Percentiles rank a stretch among this genome's conserved stretches.
These are phyloP conservation scores for Exophiala aquamarina DNA, from an alignment of 2,329 filamentous ascomycete genomes.

Conservation along the genomic window DNA sequence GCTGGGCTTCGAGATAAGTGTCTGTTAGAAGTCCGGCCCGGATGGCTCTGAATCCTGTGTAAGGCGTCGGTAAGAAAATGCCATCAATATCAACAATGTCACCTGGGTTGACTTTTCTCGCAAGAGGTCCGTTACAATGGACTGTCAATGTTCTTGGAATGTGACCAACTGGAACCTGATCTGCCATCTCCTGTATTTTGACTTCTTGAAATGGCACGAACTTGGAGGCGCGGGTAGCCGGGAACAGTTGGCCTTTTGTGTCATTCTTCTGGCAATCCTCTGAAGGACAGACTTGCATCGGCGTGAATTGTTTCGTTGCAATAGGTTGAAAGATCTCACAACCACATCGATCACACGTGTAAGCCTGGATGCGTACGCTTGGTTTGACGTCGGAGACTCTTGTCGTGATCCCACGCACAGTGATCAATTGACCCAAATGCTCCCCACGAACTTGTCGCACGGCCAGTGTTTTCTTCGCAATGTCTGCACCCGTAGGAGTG, in stretches of 20 bases:
- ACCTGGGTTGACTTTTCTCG: constrained; percentile 85
- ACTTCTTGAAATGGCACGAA: constrained; percentile 97
- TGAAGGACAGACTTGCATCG: constrained; percentile 82
- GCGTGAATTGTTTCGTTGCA: constrained; percentile 84
- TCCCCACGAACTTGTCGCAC: constrained; percentile 91
- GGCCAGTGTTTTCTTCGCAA: constrained; percentile 70
- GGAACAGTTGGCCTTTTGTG: constrained; percentile 87
- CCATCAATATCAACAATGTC: constrained; percentile 93
- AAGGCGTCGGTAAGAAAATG: constrained; percentile 94
- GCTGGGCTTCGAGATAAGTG: constrained; percentile 92
- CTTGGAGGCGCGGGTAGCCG: constrained; percentile 94
- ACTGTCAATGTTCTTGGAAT: constrained; percentile 90
- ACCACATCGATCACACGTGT: constrained; percentile 94
- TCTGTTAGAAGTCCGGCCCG: constrained; percentile 94
- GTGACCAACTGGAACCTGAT: constrained; percentile 96
- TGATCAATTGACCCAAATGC: constrained; percentile 90
- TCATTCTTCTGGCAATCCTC: constrained; percentile 88
- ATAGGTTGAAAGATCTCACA: constrained; percentile 98
- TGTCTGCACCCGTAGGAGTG: constrained; percentile 68
- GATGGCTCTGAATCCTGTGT: constrained; percentile 98
- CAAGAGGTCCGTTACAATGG: constrained; percentile 82
- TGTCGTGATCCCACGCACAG: constrained; percentile 89
- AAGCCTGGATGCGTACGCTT: constrained; percentile 94
- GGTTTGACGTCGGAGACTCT: constrained; percentile 98
- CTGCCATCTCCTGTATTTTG: constrained; percentile 98